These are phyloP conservation scores for Ziziphus jujuba DNA, from an alignment of 306 rosid species.

Conservation along the genomic window DNA sequence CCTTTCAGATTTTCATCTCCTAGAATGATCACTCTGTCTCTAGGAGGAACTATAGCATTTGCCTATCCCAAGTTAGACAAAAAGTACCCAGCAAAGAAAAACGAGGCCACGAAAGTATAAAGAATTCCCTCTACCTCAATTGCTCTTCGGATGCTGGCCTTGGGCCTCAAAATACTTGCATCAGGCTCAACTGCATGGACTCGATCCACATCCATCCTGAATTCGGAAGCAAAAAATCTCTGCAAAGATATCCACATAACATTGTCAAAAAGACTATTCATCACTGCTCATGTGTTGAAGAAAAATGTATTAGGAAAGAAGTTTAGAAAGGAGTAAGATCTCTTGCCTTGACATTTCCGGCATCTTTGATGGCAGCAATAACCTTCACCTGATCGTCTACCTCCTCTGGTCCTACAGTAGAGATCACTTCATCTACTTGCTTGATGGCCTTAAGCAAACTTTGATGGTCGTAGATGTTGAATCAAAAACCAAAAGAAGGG, in stretches of 20 bases:
- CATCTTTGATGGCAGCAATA: conserved; percentile 27
- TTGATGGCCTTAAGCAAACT: conserved; percentile 16
- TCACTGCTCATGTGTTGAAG: too few relatives aligned
- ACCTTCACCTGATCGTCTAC: conserved; percentile 13
- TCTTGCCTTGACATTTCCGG: conserved; percentile 32
- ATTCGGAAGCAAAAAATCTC: conserved; percentile 53
- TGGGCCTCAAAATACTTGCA: conserved; percentile 6
- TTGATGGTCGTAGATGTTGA: conserved; percentile 12
- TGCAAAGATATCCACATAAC: too few relatives aligned
- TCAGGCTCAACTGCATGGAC: conserved; percentile 30
- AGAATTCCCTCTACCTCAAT: conserved; percentile 45
- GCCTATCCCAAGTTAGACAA: conserved; percentile 22
- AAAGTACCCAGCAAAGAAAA: conserved; percentile 28
- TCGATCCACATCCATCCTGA: conserved; percentile 36
- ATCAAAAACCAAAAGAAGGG: too few relatives aligned
- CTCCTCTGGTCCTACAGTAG: conserved; percentile 7
- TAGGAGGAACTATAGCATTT: neutral
- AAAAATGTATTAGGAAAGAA: too few relatives aligned
- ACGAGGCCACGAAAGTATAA: conserved; percentile 26
- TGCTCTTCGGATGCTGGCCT: conserved; percentile 27
- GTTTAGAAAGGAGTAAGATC: neutral
- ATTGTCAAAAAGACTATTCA: too few relatives aligned
- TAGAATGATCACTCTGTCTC: conserved; percentile 27
- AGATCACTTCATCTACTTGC: conserved; percentile 25
- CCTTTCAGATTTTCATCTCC: conserved; percentile 50